These are phyloP conservation scores for Candida multigemmis DNA, from an alignment of 805 yeast species.

Conservation along the genomic window DNA sequence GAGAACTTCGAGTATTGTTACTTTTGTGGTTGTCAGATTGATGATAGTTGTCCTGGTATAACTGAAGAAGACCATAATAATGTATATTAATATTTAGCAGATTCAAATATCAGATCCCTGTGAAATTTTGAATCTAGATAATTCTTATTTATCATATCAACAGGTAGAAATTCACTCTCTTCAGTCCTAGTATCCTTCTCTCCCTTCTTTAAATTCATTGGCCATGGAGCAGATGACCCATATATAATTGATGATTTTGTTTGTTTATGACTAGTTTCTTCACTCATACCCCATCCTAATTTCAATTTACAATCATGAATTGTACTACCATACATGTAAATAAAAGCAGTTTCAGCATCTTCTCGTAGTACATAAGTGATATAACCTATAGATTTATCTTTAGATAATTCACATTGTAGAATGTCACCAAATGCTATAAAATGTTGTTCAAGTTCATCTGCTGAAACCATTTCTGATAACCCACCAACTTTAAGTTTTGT, in stretches of 20 bases:
- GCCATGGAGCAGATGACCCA: slow-evolving; percentile 7
- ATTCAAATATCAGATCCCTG: too few relatives aligned
- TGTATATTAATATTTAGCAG: too few relatives aligned
- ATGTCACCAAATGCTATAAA: slow-evolving; percentile 59
- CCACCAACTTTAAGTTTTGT: slow-evolving; percentile 71
- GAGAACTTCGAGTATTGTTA: slow-evolving; percentile 34
- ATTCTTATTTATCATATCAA: too few relatives aligned
- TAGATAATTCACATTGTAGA: slow-evolving; percentile 12
- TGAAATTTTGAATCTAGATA: too few relatives aligned
- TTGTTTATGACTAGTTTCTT: slow-evolving; percentile 6
- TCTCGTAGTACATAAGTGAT: slow-evolving; percentile 19
- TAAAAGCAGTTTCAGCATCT: slow-evolving; percentile 29
- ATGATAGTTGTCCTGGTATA: slow-evolving; percentile 40
- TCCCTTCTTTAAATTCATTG: slow-evolving; percentile 12
- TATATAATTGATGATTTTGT: slow-evolving; percentile 11
- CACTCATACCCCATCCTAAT: slow-evolving; percentile 22
- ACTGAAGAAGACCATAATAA: slow-evolving; percentile 38
- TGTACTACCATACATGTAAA: slow-evolving; percentile 18
- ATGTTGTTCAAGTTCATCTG: slow-evolving; percentile 49
- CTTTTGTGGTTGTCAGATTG: slow-evolving; percentile 41
- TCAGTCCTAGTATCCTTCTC: slow-evolving; percentile 1
- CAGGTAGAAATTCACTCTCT: too few relatives aligned
- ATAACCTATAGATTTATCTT: slow-evolving; percentile 11
- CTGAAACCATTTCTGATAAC: slow-evolving; percentile 47
- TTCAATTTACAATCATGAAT: slow-evolving; percentile 18